Evolutionary conservation across 306 rosid species (phyloP).

Genomic region (Psophocarpus tetragonolobus): DNA sequence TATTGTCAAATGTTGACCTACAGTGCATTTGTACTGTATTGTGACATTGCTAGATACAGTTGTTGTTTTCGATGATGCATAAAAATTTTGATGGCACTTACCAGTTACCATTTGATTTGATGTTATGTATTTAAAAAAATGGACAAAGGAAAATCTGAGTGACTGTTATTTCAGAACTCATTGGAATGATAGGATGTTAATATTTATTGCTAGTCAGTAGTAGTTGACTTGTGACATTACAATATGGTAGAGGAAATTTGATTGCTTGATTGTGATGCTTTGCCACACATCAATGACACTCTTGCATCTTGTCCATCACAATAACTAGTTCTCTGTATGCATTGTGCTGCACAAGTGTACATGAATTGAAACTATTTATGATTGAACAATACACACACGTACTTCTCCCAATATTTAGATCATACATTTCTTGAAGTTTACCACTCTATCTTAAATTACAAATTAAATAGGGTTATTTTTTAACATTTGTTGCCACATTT

Average conservation of each 20-base stretch:
- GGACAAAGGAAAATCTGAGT: constrained; percentile 21
- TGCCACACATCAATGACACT: background rate
- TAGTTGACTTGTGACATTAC: background rate
- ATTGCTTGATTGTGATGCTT: constrained; percentile 21
- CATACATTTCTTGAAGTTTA: background rate
- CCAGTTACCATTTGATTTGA: background rate
- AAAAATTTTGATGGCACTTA: background rate
- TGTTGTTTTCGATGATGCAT: background rate
- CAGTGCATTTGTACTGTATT: background rate
- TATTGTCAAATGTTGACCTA: background rate
- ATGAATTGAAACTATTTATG: too few species aligned
- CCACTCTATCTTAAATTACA: background rate
- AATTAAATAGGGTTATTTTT: background rate
- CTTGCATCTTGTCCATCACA: constrained; percentile 21
- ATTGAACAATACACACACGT: too few species aligned
- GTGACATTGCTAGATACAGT: background rate
- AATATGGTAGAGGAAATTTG: constrained; percentile 20
- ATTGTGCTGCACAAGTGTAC: constrained; percentile 22
- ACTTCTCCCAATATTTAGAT: constrained; percentile 12
- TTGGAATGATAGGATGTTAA: background rate
- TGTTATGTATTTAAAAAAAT: constrained; percentile 10
- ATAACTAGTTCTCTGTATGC: background rate
- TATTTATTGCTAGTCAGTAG: background rate
- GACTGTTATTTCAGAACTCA: background rate
- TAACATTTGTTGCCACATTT: background rate